phyloP scores from a whole-genome alignment of 805 yeast genomes.

The Maudiozyma turicensis region DNA sequence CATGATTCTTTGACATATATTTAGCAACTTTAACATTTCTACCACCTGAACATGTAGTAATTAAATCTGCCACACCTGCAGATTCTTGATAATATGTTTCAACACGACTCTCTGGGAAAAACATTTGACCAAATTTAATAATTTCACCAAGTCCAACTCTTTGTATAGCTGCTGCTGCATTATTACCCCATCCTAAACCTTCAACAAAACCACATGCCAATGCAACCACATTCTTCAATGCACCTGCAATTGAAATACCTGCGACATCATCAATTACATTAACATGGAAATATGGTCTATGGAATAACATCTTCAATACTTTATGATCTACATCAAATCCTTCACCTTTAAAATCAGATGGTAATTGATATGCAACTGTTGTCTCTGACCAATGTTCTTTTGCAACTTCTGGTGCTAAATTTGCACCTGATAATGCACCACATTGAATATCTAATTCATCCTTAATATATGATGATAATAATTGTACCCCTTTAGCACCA shows the following conservation, averaged over 20 bases:
- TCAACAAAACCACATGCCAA: constrained; percentile 95
- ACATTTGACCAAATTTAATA: constrained; percentile 71
- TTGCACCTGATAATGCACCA: constrained; percentile 96
- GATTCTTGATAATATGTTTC: constrained; percentile 86
- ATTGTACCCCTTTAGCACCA: constrained; percentile 70
- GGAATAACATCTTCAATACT: constrained; percentile 75
- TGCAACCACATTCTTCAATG: constrained; percentile 92
- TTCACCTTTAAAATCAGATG: constrained; percentile 44
- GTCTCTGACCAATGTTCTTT: constrained; percentile 95
- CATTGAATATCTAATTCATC: constrained; percentile 79
- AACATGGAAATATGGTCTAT: constrained; percentile 97
- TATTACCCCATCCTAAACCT: constrained; percentile 98
- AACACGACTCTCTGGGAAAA: constrained; percentile 65
- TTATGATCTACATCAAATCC: constrained; percentile 51
- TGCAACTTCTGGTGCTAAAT: constrained; percentile 95
- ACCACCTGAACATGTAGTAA: constrained; percentile 98
- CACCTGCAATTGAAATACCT: constrained; percentile 95
- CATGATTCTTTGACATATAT: constrained; percentile 72
- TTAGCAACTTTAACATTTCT: constrained; percentile 89
- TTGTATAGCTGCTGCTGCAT: constrained; percentile 96
- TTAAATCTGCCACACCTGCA: constrained; percentile 97
- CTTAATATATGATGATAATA: constrained; percentile 70
- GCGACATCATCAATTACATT: constrained; percentile 86
- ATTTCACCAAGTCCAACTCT: constrained; percentile 90
- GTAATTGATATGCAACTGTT: constrained; percentile 81